Conservation (phyloP, 345 rosid genomes). For the Trapa bicornis region DNA sequence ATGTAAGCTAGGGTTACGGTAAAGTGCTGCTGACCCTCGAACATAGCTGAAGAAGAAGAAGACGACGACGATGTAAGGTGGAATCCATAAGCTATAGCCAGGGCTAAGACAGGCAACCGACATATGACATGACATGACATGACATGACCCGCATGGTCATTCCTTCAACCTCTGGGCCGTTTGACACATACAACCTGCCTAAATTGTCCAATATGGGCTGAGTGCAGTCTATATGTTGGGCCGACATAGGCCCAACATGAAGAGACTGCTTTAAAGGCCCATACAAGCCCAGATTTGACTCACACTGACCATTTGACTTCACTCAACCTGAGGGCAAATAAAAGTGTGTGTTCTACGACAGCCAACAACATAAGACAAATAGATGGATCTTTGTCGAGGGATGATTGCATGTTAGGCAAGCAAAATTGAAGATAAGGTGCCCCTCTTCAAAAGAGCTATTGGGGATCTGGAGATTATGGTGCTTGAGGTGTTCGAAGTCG, state of each 20-base stretch:
- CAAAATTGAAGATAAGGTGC: neutral
- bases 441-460: neutral
- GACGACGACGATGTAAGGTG: neutral
- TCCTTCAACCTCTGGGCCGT: too few relatives aligned
- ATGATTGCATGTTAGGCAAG: neutral
- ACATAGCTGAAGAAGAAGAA: too few relatives aligned
- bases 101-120: conserved; percentile 26
- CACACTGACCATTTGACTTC: neutral
- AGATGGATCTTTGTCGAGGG: neutral
- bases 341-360: neutral
- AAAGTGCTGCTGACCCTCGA: neutral
- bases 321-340: neutral
- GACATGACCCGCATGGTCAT: too few relatives aligned
- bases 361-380: neutral
- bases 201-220: too few relatives aligned
- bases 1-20: neutral
- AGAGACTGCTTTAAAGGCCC: too few relatives aligned
- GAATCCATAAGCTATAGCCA: neutral
- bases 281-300: neutral
- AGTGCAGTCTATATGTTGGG: too few relatives aligned
- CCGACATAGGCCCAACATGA: too few relatives aligned
- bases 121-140: neutral
- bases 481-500: conserved; percentile 41
- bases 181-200: too few relatives aligned
- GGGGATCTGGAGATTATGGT: conserved; percentile 1